These are phyloP conservation scores for Blumeriella jaapii DNA, from an alignment of 2,329 filamentous ascomycete genomes.

Conservation along the genomic window DNA sequence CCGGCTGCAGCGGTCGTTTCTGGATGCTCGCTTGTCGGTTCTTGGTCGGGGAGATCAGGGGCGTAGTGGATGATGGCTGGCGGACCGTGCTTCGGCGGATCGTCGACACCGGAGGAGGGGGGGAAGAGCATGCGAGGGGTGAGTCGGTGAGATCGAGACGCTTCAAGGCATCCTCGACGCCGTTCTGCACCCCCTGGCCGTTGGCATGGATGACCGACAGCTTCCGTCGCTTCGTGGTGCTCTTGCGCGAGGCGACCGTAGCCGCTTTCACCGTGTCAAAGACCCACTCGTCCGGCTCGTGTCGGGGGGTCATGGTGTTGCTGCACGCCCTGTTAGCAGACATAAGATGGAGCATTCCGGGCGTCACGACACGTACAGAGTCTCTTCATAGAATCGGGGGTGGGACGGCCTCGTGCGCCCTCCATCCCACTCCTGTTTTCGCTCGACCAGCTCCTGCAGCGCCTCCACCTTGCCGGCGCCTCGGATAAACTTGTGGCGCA, in stretches of 20 bases:
- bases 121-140: conserved; percentile 44
- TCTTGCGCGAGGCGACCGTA: conserved; percentile 47
- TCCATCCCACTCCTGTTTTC: conserved; percentile 73
- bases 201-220: conserved; percentile 43
- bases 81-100: conserved; percentile 47
- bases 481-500: conserved; percentile 81
- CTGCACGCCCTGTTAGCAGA: conserved; percentile 28
- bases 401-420: conserved; percentile 57
- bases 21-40: conserved; percentile 20
- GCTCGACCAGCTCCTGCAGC: conserved; percentile 75
- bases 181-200: conserved; percentile 21
- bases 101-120: conserved; percentile 41
- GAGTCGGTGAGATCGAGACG: conserved; percentile 50
- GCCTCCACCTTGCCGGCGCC: conserved; percentile 79
- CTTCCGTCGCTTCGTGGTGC: conserved; percentile 41
- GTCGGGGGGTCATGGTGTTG: conserved; percentile 52
- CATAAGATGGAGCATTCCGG: neutral
- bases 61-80: conserved; percentile 29
- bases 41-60: conserved; percentile 24
- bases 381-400: conserved; percentile 87
- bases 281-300: conserved; percentile 79
- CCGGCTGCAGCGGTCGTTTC: conserved; percentile 73
- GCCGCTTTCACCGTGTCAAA: conserved; percentile 81
- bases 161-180: conserved; percentile 46
- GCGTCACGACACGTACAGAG: conserved; percentile 41